Evolutionary conservation across 208 protist species (phyloP), one percentile per base, ranked within the genome.

Genomic region (Wallacemonas sp.): DNA sequence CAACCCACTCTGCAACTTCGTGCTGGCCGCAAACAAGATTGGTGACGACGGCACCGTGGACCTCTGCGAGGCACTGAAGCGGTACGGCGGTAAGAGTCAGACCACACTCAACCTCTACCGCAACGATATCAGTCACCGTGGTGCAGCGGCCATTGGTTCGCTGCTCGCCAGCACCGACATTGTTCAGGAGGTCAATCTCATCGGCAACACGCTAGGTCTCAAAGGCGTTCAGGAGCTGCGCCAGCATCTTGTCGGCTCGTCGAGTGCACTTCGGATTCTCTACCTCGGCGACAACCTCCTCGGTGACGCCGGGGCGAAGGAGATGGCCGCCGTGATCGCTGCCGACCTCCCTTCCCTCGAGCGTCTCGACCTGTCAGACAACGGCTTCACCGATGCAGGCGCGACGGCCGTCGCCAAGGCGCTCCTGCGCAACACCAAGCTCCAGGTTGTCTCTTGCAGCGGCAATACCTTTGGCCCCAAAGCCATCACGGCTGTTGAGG

Each of bases 201-300:
- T 75, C 9, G 76, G 83, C 49, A 95, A 95, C 67, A 93, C 86
- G 14, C 74, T 95, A 58, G 90, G 90, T 23, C 64, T 85, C 23
- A 80, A 83, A n/a, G 90, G 90, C 0, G 76, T 79, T 17, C 82
- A 90, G 54, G 79, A 75, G 33, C 65, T 95, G 17, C 62, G 78
- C 21, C 65, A 66, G 19, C 71, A 75, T 48, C 57, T 95, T 26
- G 61, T 71, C 0, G 70, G 11, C 75, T 81, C 32, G 21, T 30
- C 23, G 57, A 47, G 43, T 27, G 0, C 52, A 8, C 55, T 95
- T 64, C 86, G 90, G 19, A 68, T 29, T 1, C 68, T 95, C 23
- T 81, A 90, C 52, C 44, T 95, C 1, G 56, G 67, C 26, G 83
- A 93, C 60, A 93, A 90, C 75, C 82, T 90, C 74, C 65, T 95